phyloP scores from a whole-genome alignment of 2,329 filamentous ascomycete species.

The Fusarium nisikadoi region DNA sequence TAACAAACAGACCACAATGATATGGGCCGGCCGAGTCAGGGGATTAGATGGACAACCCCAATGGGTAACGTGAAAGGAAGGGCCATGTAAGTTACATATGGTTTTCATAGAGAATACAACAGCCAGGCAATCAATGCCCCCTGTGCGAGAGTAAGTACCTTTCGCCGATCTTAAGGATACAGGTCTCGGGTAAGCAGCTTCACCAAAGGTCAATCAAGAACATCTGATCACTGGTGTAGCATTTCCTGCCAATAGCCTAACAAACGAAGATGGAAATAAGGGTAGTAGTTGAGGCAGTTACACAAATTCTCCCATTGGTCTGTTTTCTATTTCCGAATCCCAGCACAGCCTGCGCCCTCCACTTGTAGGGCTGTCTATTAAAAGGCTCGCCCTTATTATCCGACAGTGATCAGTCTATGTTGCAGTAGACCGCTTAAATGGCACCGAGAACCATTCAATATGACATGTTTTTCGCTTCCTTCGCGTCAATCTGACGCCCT shows the following conservation, averaged over 20 bases:
- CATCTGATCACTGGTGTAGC: background rate
- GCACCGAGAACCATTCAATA: background rate
- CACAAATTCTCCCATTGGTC: background rate
- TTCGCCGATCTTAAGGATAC: background rate
- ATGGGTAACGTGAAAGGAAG: accelerated
- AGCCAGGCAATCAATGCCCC: background rate
- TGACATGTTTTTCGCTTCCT: background rate
- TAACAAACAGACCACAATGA: background rate
- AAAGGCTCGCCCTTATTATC: background rate
- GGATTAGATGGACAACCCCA: too few species aligned
- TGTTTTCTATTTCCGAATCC: background rate
- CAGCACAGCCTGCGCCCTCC: constrained; percentile 9
- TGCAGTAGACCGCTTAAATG: background rate
- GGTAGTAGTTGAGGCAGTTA: background rate
- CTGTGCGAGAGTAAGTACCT: accelerated
- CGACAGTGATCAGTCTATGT: background rate
- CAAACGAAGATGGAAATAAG: background rate
- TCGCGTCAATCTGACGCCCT: constrained; percentile 17
- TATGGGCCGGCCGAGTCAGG: accelerated
- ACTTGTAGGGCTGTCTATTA: background rate
- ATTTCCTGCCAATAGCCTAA: background rate
- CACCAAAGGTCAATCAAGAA: background rate
- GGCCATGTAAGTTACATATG: too few species aligned
- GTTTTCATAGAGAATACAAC: background rate
- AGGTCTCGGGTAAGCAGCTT: background rate